Evolutionary conservation across 2,329 filamentous ascomycete species (phyloP), one percentile per base, ranked within the genome.

Genomic region (Colletotrichum endophyticum): DNA sequence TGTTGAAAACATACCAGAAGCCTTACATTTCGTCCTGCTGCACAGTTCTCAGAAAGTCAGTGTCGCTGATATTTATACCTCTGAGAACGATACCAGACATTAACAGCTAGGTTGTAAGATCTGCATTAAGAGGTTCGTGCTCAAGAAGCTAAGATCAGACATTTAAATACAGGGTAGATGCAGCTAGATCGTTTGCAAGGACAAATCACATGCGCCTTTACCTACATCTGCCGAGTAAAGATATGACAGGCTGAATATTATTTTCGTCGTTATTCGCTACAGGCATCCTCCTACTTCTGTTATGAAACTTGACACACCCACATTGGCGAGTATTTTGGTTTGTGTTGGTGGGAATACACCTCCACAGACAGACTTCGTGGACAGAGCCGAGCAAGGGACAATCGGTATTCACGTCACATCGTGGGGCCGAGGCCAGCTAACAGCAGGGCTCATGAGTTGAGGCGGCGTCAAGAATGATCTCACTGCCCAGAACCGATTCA

Each of bases 171-270:
- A 22, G n/a, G 6, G n/a, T 2, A 49, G 19, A 22, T 49, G 19
- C n/a, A 22, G n/a, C 19, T 49, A 1, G 3, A 49, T 49, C n/a
- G 1, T 49, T 0, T 49, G 0, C 7, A 49, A 49, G 5, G 44
- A 1, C 11, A 6, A 13, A 22, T 22, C 0, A 11, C 1, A 4
- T 2, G 5, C n/a, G n/a, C n/a, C n/a, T n/a, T n/a, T n/a, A n/a
- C n/a, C n/a, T n/a, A n/a, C n/a, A n/a, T 49, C 3, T n/a, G 39
- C 5, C n/a, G 39, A 0, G 16, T 44, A 12, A 44, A n/a, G 39
- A n/a, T 44, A 5, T 6, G 5, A n/a, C 19, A 49, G 39, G 0
- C 19, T 49, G 39, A n/a, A 3, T 2, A 8, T 44, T 5, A n/a
- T n/a, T 44, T 44, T 44, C 39, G 39, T 44, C 39, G 19, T 2